phyloP scores from a whole-genome alignment of 768 basidiomycete species.

The Pisolithus sp. region DNA sequence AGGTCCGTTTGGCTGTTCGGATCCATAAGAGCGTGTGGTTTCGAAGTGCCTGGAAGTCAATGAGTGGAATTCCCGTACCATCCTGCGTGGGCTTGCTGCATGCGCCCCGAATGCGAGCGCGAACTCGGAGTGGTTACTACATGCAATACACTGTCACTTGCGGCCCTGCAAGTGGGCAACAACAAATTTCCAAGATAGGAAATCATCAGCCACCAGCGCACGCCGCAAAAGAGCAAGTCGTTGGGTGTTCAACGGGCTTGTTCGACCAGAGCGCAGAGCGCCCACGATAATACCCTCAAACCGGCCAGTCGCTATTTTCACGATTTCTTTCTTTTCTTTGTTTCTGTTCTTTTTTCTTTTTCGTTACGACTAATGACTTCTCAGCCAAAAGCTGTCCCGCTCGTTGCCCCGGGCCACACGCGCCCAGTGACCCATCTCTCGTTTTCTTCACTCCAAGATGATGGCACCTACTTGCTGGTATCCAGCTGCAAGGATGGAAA shows the following conservation, averaged over 20 bases:
- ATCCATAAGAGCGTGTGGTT: no score
- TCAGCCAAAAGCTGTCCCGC: slow-evolving; percentile 64
- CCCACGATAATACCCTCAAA: slow-evolving; percentile 16
- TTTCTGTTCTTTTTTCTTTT: slow-evolving; percentile 2
- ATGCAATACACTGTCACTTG: no score
- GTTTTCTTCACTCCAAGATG: slow-evolving; percentile 81
- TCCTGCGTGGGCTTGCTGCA: no score
- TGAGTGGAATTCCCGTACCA: no score
- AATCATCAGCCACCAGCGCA: background rate
- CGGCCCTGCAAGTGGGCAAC: no score
- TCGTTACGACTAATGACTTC: slow-evolving; percentile 49
- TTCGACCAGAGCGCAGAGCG: slow-evolving; percentile 46
- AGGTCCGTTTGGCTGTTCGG: no score
- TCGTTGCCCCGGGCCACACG: slow-evolving; percentile 82
- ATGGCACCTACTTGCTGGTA: slow-evolving; percentile 82
- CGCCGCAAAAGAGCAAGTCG: background rate
- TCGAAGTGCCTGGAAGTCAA: no score
- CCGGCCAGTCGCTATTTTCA: background rate
- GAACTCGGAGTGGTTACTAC: no score
- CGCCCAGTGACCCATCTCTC: slow-evolving; percentile 90
- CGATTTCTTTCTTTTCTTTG: background rate
- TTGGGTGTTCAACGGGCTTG: slow-evolving; percentile 4
- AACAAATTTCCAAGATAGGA: background rate
- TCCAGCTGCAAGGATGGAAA: slow-evolving; percentile 99
- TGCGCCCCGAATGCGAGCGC: no score